Evolutionary conservation across 2,329 filamentous ascomycete species (phyloP).

Genomic region (Verticillium klebahnii): DNA sequence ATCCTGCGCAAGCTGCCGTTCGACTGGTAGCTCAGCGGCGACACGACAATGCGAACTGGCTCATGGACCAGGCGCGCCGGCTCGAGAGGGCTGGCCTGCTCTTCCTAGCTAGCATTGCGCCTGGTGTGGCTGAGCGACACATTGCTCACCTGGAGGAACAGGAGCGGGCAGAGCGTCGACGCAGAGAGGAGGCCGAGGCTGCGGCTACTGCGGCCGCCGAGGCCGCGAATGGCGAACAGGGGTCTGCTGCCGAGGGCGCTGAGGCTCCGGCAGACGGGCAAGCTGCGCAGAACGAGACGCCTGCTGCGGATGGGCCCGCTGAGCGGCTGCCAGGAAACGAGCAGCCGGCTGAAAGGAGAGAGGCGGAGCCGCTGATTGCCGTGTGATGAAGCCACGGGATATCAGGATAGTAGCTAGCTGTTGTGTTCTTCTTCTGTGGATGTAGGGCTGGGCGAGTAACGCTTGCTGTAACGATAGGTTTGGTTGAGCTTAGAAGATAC

Average conservation of each 20-base stretch:
- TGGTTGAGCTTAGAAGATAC: no score
- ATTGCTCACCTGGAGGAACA: slow-evolving; percentile 55
- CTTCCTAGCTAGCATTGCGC: slow-evolving; percentile 62
- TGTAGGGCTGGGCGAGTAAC: background rate
- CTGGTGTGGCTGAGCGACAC: slow-evolving; percentile 61
- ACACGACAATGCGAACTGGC: slow-evolving; percentile 41
- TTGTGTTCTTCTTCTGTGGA: background rate
- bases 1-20: slow-evolving; percentile 49
- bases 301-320: background rate
- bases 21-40: slow-evolving; percentile 46
- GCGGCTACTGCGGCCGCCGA: slow-evolving; percentile 30
- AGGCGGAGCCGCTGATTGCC: background rate
- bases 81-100: slow-evolving; percentile 57
- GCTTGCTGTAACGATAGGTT: no score
- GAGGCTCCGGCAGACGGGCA: background rate
- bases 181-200: slow-evolving; percentile 37
- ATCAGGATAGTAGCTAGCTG: background rate
- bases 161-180: slow-evolving; percentile 38
- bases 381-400: background rate
- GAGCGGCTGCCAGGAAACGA: background rate
- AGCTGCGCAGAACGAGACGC: background rate
- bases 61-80: slow-evolving; percentile 45
- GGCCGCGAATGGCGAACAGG: slow-evolving; percentile 17
- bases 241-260: slow-evolving; percentile 1
- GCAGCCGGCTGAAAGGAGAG: background rate